Conservation (phyloP, 179 eudicot species). For the Carnegiea gigantea region DNA sequence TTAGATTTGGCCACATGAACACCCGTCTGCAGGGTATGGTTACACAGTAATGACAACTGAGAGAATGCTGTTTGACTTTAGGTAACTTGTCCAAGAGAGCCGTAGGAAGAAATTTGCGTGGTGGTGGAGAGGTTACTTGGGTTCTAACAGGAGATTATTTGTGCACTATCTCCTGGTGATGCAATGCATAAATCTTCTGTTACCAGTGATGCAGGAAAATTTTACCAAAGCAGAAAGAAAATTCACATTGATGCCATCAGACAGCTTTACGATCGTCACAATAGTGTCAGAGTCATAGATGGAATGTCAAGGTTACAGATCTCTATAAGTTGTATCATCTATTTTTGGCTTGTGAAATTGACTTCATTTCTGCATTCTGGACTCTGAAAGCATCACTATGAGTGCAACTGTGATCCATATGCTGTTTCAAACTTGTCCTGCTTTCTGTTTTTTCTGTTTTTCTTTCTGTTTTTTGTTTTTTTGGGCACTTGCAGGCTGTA, state of each 20-base stretch:
- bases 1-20: not conserved
- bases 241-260: not conserved
- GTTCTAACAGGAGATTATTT: not conserved
- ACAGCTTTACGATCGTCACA: not conserved
- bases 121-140: not conserved
- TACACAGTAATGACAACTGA: not conserved
- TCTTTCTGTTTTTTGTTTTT: not conserved
- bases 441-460: slow-evolving; percentile 13
- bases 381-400: not conserved
- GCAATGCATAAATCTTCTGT: not conserved
- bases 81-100: not conserved
- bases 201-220: not conserved
- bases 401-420: not conserved
- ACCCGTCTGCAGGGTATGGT: not conserved
- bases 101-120: not conserved
- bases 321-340: not conserved
- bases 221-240: not conserved
- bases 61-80: not conserved
- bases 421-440: not conserved
- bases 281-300: not conserved
- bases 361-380: not conserved
- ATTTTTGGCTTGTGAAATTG: not conserved
- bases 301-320: not conserved
- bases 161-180: not conserved
- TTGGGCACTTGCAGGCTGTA: slow-evolving; percentile 23